These are phyloP conservation scores for Botrytis byssoidea DNA, from an alignment of 2,329 filamentous ascomycete species.

Conservation along the genomic window DNA sequence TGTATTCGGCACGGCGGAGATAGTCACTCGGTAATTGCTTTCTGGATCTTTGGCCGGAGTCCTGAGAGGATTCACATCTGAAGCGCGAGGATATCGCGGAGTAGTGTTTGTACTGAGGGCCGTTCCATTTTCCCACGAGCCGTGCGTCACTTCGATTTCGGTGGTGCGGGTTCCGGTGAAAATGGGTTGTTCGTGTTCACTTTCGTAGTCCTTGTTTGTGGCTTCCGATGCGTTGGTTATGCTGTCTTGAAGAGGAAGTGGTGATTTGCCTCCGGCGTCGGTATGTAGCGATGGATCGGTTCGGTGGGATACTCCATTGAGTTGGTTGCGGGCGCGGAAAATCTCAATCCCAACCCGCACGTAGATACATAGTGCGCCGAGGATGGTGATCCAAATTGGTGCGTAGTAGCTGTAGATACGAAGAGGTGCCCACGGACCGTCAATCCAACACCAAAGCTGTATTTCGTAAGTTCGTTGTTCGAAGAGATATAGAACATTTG, in stretches of 20 bases:
- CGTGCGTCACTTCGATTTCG: conserved; percentile 30
- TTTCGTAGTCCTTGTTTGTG: background rate
- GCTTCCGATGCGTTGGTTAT: background rate
- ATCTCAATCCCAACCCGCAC: conserved; percentile 63
- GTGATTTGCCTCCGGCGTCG: conserved; percentile 40
- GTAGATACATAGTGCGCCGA: conserved; percentile 63
- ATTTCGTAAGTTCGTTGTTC: conserved; percentile 49
- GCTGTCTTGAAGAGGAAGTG: conserved; percentile 1
- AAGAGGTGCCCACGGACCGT: conserved; percentile 63
- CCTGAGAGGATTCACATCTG: background rate
- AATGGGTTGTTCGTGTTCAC: conserved; percentile 1
- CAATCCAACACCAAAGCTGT: conserved; percentile 76
- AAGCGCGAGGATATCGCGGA: background rate
- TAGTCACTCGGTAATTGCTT: conserved; percentile 24
- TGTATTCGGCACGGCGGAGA: conserved; percentile 14
- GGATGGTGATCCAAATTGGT: conserved; percentile 64
- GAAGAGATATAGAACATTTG: background rate
- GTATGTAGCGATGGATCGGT: conserved; percentile 11
- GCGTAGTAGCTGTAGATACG: conserved; percentile 74
- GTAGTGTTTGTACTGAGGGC: background rate
- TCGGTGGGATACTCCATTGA: conserved; percentile 7
- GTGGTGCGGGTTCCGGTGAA: conserved; percentile 30
- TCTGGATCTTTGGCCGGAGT: conserved; percentile 5
- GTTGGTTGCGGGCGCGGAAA: conserved; percentile 55
- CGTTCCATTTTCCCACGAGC: conserved; percentile 12